Evolutionary conservation across 2,329 filamentous ascomycete genomes (phyloP), one percentile per base, ranked within the genome.

Genomic region (Colletotrichum filicis): DNA sequence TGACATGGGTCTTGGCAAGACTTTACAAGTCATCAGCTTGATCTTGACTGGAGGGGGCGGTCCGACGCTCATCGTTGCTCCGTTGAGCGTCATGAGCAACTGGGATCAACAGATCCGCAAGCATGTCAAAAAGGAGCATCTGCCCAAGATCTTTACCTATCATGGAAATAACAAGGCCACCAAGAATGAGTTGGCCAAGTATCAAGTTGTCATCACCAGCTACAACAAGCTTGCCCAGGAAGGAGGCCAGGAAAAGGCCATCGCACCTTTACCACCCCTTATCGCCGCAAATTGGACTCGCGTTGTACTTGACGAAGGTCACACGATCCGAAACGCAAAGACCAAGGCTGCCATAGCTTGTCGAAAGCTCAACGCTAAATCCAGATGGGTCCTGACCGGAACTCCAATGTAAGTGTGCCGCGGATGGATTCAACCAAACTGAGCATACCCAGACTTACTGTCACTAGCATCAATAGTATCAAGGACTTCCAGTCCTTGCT

Each of bases 1-100:
- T 80, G 95, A 98, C 78, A 98, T 98, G 95, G 95, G 95, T 4
- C 83, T 98, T 5, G 95, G 95, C 28, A 97, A 97, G 84, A 98
- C 95, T 0, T 87, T 98, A 9, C 93, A 97, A 79, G 89, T 95
- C 60, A 96, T 98, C 76, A 93, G 94, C 66, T 83, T 97, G 46
- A 92, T 98, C 68, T 83, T 95, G 63, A 85, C 85, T 4, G 87
- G 86, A 6, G 83, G 84, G 0, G 80, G 85, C 2, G 91, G 90
- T 4, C 85, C 92, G 1, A 97, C 94, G 0, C 86, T 98, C 26
- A 95, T 98, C 66, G 87, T 97, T 67, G 92, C 94, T 0, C 95
- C 95, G 0, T 89, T 97, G 6, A 92, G 92, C 64, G 94, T 97
- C 24, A 95, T 97, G 93, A 95, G 92, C 78, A 97, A 97, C 77